Evolutionary conservation across 1,284 basidiomycete species (phyloP).

Genomic region (Ceratorhiza oryzae-sativae): DNA sequence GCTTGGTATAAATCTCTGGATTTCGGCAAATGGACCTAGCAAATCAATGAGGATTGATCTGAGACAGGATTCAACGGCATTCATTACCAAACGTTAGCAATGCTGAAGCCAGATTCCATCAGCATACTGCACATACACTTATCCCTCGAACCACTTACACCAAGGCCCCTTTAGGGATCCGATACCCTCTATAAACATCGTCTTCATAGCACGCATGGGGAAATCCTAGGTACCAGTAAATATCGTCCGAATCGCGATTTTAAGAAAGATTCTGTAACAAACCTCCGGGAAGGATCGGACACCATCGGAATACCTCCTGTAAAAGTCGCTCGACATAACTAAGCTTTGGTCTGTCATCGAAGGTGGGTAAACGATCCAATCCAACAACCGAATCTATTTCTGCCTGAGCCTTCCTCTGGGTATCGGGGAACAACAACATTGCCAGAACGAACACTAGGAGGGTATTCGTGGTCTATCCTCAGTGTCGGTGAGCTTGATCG

Average conservation of each 20-base stretch:
- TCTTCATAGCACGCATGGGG: slow-evolving; percentile 50
- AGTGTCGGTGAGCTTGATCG: background rate
- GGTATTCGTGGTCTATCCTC: slow-evolving; percentile 42
- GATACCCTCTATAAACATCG: slow-evolving; percentile 51
- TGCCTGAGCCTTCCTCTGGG: slow-evolving; percentile 46
- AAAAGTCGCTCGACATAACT: slow-evolving; percentile 44
- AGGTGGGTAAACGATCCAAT: slow-evolving; percentile 44
- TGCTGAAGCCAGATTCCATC: background rate
- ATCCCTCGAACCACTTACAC: background rate
- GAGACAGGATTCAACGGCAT: too few species aligned
- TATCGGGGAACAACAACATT: slow-evolving; percentile 44
- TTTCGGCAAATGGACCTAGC: slow-evolving; percentile 15
- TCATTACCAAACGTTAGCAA: slow-evolving; percentile 1
- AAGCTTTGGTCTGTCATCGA: slow-evolving; percentile 39
- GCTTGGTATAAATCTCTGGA: background rate
- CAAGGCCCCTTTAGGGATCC: slow-evolving; percentile 50
- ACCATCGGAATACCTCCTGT: slow-evolving; percentile 44
- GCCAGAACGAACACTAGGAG: slow-evolving; percentile 42
- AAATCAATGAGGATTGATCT: too few species aligned
- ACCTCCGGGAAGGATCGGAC: slow-evolving; percentile 42
- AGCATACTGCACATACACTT: background rate
- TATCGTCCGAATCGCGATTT: background rate
- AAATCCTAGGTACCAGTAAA: slow-evolving; percentile 45
- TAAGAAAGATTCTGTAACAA: background rate
- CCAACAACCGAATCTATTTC: slow-evolving; percentile 48